phyloP scores from a whole-genome alignment of 2,329 filamentous ascomycete genomes.

The Colletotrichum viniferum region DNA sequence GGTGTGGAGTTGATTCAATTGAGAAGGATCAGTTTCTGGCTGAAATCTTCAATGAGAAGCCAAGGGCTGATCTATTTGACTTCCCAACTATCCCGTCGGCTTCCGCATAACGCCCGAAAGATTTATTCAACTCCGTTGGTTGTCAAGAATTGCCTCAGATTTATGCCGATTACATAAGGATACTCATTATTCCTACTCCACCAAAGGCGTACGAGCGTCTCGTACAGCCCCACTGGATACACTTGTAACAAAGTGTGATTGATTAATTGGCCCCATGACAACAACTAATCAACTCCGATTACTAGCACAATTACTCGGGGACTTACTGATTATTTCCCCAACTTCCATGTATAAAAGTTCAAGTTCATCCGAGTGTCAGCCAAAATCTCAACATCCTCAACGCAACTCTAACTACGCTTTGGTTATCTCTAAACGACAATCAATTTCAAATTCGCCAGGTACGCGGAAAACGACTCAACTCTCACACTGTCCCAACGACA shows the following conservation, averaged over 20 bases:
- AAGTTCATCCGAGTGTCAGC: neutral
- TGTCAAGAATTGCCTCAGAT: neutral
- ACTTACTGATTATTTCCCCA: neutral
- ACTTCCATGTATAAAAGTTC: neutral
- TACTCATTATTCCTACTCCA: neutral
- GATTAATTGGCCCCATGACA: neutral
- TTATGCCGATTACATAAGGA: neutral
- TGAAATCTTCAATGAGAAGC: neutral
- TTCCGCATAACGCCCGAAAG: neutral
- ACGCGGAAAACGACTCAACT: neutral
- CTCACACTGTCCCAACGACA: neutral
- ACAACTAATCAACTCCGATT: neutral
- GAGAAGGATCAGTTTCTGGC: neutral
- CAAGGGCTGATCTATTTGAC: neutral
- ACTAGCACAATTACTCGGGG: neutral
- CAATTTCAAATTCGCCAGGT: neutral
- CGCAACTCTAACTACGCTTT: neutral
- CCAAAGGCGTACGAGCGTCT: neutral
- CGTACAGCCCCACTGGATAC: neutral
- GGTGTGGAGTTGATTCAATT: neutral
- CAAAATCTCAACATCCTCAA: rapidly evolving
- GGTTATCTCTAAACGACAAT: neutral
- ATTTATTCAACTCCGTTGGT: neutral
- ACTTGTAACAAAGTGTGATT: neutral
- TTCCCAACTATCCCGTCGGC: neutral